Conservation (phyloP, 306 rosid genomes). For the Dryas alaskensis region DNA sequence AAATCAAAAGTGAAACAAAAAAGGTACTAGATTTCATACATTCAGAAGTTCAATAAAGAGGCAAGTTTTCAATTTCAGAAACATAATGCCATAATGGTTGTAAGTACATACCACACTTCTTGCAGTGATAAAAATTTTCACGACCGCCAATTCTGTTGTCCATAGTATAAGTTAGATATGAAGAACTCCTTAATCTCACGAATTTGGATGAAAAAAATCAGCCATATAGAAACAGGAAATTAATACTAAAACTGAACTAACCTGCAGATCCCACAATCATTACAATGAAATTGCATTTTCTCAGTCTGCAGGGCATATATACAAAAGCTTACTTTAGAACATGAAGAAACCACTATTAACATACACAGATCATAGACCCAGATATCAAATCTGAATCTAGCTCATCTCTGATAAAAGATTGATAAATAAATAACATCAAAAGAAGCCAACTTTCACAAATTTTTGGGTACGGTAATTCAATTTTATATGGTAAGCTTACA, state of each 20-base stretch:
- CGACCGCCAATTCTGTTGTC: slow-evolving; percentile 79
- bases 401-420: slow-evolving; percentile 8
- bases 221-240: neutral
- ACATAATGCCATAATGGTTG: neutral
- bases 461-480: neutral
- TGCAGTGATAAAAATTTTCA: slow-evolving; percentile 82
- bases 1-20: neutral
- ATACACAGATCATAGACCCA: slow-evolving; percentile 10
- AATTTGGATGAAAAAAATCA: slow-evolving; percentile 13
- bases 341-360: slow-evolving; percentile 15
- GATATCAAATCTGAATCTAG: slow-evolving; percentile 16
- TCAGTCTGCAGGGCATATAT: slow-evolving; percentile 45
- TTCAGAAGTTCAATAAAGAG: neutral
- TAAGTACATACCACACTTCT: slow-evolving; percentile 77
- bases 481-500: slow-evolving; percentile 43
- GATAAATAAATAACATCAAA: slow-evolving; percentile 19
- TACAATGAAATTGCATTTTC: slow-evolving; percentile 82
- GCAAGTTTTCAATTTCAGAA: neutral
- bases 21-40: neutral
- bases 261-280: slow-evolving; percentile 99
- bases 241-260: slow-evolving; percentile 23
- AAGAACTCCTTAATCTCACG: slow-evolving; percentile 24
- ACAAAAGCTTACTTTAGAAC: slow-evolving; percentile 18
- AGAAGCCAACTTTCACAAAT: slow-evolving; percentile 3
- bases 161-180: slow-evolving; percentile 22